Evolutionary conservation across 192 early-diverging fungal genomes (phyloP), one percentile per base, ranked within the genome.

Genomic region (Backusella westeae): DNA sequence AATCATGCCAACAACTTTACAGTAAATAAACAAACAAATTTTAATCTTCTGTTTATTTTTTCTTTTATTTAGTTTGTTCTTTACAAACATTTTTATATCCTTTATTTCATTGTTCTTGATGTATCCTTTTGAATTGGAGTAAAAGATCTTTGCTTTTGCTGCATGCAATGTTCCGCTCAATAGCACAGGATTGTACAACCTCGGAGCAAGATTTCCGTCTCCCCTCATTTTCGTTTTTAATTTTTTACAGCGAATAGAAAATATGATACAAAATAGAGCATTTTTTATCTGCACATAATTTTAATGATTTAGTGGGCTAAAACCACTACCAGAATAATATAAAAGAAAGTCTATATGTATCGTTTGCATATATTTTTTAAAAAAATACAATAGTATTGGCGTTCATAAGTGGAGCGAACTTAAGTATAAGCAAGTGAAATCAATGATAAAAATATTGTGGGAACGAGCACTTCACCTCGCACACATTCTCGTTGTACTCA

Each of bases 401-500:
- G 8, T 26, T 26, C 23, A 59, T 59, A 10, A 42, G 7, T 59
- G 21, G 6, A 14, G 29, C 12, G 29, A 12, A 63, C 29, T 10
- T 63, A 14, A 29, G 12, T 29, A 63, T 29, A 63, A 63, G 23
- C 23, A 63, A 26, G 26, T 12, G 12, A 63, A 10, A 29, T 12
- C 56, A 26, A 29, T 2, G 23, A n/a, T 63, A 12, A 63, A 63
- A 14, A 26, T 29, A 63, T 63, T 63, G 56, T 63, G 56, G 23
- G 56, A 63, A 63, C 56, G 8, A 63, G 56, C 56, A 23, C 56
- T 26, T 63, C 56, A 63, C 56, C 56, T 63, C 10, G 56, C 26
- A 63, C 56, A 63, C 26, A 63, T 63, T 63, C 56, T 63, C 3
- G 23, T 63, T 63, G 56, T 63, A 63, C 56, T 63, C 56, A 63